Percentiles rank a stretch among this genome's conserved stretches.
Conservation (phyloP, 345 rosid genomes). For the Cochlearia excelsa region DNA sequence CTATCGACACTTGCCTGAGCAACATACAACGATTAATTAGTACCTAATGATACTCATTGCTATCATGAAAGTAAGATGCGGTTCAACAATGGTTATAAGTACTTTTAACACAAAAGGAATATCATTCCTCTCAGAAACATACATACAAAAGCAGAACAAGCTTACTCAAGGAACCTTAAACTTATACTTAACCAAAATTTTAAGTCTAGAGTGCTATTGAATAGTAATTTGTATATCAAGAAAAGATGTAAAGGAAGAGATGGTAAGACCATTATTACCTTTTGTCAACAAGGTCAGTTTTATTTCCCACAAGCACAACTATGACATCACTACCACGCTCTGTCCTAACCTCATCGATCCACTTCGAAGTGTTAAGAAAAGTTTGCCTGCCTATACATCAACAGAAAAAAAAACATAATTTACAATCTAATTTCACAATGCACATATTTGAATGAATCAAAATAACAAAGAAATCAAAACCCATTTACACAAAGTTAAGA, state of each 20-base stretch:
- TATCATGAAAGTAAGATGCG: conserved; percentile 15
- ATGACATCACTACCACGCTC: conserved; percentile 93
- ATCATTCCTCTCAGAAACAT: too few species aligned
- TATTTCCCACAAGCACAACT: conserved; percentile 85
- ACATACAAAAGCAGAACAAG: too few species aligned
- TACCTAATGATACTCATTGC: conserved; percentile 19
- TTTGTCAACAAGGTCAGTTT: conserved; percentile 85
- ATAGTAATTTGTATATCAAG: too few species aligned
- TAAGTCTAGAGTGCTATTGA: too few species aligned
- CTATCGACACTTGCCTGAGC: conserved; percentile 83
- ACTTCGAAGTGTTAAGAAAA: conserved; percentile 81
- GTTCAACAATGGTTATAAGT: neutral
- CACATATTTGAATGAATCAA: too few species aligned
- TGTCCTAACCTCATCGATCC: conserved; percentile 89
- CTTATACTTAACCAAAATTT: too few species aligned
- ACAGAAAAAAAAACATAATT: neutral
- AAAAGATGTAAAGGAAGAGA: too few species aligned
- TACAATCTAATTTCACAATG: neutral
- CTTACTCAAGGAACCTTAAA: too few species aligned
- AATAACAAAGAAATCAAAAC: too few species aligned
- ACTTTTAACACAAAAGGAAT: neutral
- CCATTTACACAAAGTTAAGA: neutral
- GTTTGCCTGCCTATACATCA: conserved; percentile 66
- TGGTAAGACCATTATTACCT: conserved; percentile 40
- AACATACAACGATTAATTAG: conserved; percentile 18